Evolutionary conservation across 768 basidiomycete species (phyloP).

Genomic region (Trametopsis cervina): DNA sequence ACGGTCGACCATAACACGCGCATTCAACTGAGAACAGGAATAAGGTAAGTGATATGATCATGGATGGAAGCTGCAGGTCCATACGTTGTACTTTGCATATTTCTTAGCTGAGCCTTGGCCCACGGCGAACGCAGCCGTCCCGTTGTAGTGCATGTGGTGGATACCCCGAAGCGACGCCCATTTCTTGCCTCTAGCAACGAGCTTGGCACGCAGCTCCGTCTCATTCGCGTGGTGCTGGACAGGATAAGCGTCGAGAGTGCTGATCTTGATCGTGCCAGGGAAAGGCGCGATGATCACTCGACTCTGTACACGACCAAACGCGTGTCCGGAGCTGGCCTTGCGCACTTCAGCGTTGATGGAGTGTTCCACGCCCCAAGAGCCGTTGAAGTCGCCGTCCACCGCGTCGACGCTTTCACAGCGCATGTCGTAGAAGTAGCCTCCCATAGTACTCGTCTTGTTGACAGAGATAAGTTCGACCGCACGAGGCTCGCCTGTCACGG

Average conservation of each 20-base stretch:
- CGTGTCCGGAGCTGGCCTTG: slow-evolving; percentile 17
- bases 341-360: slow-evolving; percentile 12
- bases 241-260: slow-evolving; percentile 43
- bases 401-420: slow-evolving; percentile 45
- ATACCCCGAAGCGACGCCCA: slow-evolving; percentile 45
- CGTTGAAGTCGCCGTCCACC: slow-evolving; percentile 26
- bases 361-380: background rate
- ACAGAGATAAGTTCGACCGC: slow-evolving; percentile 40
- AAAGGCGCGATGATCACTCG: slow-evolving; percentile 31
- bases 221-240: slow-evolving; percentile 40
- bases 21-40: slow-evolving; percentile 34
- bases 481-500: slow-evolving; percentile 43
- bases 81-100: slow-evolving; percentile 41
- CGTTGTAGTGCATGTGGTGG: slow-evolving; percentile 51
- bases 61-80: background rate
- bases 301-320: slow-evolving; percentile 28
- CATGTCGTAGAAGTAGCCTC: slow-evolving; percentile 36
- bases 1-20: slow-evolving; percentile 57
- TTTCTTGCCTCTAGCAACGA: slow-evolving; percentile 43
- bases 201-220: slow-evolving; percentile 28
- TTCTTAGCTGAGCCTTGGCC: slow-evolving; percentile 16
- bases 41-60: background rate
- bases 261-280: slow-evolving; percentile 44
- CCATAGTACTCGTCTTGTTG: slow-evolving; percentile 27
- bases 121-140: slow-evolving; percentile 37